Evolutionary conservation across 805 yeast genomes (phyloP).

Genomic region (Metschnikowia drakensbergensis): DNA sequence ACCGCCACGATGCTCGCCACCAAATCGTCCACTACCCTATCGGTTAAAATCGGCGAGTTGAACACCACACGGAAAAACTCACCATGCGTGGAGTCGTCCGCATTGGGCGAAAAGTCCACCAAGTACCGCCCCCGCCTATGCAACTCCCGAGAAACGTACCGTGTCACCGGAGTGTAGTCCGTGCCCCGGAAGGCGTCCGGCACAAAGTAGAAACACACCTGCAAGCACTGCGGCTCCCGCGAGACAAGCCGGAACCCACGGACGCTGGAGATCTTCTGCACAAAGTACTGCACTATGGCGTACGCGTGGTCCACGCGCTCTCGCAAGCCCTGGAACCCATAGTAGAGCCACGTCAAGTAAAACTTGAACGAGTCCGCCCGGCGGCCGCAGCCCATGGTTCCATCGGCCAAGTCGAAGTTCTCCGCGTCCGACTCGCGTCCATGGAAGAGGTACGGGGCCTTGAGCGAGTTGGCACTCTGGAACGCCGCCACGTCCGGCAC

Average conservation of each 20-base stretch:
- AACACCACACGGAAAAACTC: constrained; percentile 85
- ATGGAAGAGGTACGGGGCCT: constrained; percentile 81
- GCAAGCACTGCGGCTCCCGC: constrained; percentile 70
- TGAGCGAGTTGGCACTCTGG: constrained; percentile 68
- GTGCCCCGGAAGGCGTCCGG: constrained; percentile 34
- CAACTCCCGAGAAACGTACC: constrained; percentile 56
- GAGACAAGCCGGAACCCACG: constrained; percentile 53
- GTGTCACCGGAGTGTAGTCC: constrained; percentile 49
- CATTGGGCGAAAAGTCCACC: constrained; percentile 75
- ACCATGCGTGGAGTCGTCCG: constrained; percentile 50
- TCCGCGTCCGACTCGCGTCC: constrained; percentile 47
- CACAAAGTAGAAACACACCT: constrained; percentile 75
- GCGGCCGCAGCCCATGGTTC: constrained; percentile 91
- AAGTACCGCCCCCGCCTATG: constrained; percentile 64
- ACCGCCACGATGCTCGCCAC: constrained; percentile 27
- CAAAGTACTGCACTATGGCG: constrained; percentile 59
- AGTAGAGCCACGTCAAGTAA: constrained; percentile 78
- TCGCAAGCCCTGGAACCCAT: constrained; percentile 64
- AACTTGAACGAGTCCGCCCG: constrained; percentile 78
- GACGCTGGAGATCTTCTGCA: constrained; percentile 33
- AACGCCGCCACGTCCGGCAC: constrained; percentile 65
- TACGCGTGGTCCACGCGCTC: constrained; percentile 71
- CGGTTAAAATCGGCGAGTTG: constrained; percentile 58
- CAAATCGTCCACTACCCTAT: constrained; percentile 33
- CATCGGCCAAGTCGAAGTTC: constrained; percentile 76